A percentile compares a stretch with the other conserved stretches of the same genome.
phyloP scores from a whole-genome alignment of 371 early-diverging fungal genomes.

The Haplosporangium sp. region DNA sequence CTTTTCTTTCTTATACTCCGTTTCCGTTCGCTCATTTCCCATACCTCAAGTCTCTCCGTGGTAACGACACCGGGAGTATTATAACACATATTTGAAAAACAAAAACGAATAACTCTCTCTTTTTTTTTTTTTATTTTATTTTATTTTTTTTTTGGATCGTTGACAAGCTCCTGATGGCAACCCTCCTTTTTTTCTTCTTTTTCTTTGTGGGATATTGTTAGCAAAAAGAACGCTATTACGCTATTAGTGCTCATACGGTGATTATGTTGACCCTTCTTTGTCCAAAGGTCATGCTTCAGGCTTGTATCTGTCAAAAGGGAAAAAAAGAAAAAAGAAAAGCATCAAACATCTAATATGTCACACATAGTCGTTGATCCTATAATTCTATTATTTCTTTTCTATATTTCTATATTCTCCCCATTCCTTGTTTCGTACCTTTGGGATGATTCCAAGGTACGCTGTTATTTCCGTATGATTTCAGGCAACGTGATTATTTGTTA shows the following conservation, averaged over 20 bases:
- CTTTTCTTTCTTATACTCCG: not conserved
- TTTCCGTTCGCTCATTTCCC: not conserved
- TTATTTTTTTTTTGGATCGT: not conserved
- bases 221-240: not conserved
- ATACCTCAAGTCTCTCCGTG: not conserved
- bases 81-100: not conserved
- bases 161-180: not conserved
- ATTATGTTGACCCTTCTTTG: not conserved
- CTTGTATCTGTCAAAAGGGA: no score
- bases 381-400: not conserved
- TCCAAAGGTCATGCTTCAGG: not conserved
- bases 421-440: slow-evolving; percentile 1
- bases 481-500: not conserved
- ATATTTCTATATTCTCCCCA: not conserved
- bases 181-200: not conserved
- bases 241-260: not conserved
- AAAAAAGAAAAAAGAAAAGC: not conserved
- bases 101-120: not conserved
- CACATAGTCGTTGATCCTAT: not conserved
- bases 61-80: not conserved
- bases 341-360: not conserved
- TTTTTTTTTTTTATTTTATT: not conserved
- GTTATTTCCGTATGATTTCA: not conserved
- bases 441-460: slow-evolving; percentile 1
- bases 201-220: not conserved